phyloP scores from a whole-genome alignment of 1,284 basidiomycete genomes.

The Malassezia psittaci region DNA sequence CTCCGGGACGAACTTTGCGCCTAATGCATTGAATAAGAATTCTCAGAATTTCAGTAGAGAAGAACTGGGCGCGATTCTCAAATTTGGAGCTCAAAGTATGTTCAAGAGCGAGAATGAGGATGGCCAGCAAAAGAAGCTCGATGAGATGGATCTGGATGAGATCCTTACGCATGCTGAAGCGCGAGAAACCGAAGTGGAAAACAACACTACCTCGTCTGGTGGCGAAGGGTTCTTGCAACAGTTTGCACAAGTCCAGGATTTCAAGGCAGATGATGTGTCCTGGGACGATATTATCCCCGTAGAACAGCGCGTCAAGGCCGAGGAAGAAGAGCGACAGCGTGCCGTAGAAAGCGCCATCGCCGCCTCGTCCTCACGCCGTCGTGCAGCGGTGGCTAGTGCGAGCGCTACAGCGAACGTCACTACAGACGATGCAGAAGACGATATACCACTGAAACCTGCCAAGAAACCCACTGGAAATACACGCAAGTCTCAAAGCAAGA shows the following conservation, averaged over 20 bases:
- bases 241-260: constrained; percentile 90
- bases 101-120: constrained; percentile 86
- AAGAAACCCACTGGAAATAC: constrained; percentile 52
- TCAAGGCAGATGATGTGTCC: constrained; percentile 83
- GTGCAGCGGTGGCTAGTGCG: constrained; percentile 11
- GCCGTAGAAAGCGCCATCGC: constrained; percentile 58
- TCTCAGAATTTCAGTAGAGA: constrained; percentile 79
- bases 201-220: constrained; percentile 69
- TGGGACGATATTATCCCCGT: constrained; percentile 99
- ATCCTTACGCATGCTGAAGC: constrained; percentile 93
- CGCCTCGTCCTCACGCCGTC: constrained; percentile 53
- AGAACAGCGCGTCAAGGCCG: constrained; percentile 76
- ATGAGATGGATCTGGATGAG: constrained; percentile 98
- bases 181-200: constrained; percentile 74
- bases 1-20: constrained; percentile 81
- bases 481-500: constrained; percentile 67
- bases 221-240: constrained; percentile 91
- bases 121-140: constrained; percentile 86
- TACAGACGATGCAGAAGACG: constrained; percentile 60
- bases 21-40: constrained; percentile 52
- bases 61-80: constrained; percentile 93
- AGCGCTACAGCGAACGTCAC: constrained; percentile 2
- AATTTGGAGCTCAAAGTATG: constrained; percentile 98
- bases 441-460: constrained; percentile 44
- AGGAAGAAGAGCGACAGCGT: constrained; percentile 50